Evolutionary conservation across 2,329 filamentous ascomycete species (phyloP), one percentile per base, ranked within the genome.

Genomic region (Penicillium sp.): DNA sequence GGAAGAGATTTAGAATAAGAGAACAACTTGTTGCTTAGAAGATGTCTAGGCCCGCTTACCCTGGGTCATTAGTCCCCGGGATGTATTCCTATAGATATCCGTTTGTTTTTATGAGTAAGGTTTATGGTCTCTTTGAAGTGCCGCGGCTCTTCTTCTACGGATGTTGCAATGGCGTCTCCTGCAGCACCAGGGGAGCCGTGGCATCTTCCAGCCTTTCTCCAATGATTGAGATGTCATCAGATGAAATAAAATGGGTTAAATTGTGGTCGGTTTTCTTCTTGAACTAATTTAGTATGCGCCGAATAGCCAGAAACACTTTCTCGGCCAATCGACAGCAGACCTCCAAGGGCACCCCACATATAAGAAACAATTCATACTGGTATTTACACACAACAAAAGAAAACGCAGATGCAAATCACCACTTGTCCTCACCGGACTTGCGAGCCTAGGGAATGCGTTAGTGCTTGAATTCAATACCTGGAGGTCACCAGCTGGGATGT

Each of bases 351-450:
- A 62, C 57, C 64, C 58, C 62, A 50, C 59, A 56, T 46, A 53
- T 57, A 62, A 49, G 56, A 59, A 65, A 60, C 51, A 56, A 37
- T 60, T 61, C 57, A 55, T 59, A 62, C 60, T 66, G 57, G 58
- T 67, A 68, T 66, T 63, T 70, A 69, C 69, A 65, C 60, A 68
- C 56, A 61, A 52, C 49, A 58, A 48, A 53, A 51, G 52, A 26
- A 58, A 49, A 42, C 22, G 49, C 41, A 50, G 51, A 58, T 52
- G 26, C 44, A 47, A 46, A 60, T 66, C 54, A 70, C 67, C 61
- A 68, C 47, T 60, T 63, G 37, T 68, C 66, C 51, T 70, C 66
- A 28, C 62, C 60, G 40, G 61, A 47, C 51, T 69, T 71, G 53
- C 66, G 68, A 42, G 69, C 68, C 69, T 72, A 48, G 11, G 7